Percentiles rank a stretch among this genome's conserved stretches.
Conservation (phyloP, 1,139 yeast genomes). For the Sugiyamaella sp. region DNA sequence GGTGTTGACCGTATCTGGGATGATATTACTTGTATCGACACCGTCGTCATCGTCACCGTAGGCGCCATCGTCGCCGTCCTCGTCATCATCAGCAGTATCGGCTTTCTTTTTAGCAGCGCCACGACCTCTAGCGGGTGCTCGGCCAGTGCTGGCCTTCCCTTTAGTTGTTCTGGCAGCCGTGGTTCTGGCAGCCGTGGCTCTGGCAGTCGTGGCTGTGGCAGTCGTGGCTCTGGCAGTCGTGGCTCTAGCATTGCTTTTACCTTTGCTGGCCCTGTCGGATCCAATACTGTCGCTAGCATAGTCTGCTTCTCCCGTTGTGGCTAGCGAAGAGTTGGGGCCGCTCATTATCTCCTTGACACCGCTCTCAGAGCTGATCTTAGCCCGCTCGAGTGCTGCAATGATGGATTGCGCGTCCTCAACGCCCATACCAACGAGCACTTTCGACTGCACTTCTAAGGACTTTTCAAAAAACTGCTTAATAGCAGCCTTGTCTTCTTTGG, state of each 20-base stretch:
- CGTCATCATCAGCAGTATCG: not conserved
- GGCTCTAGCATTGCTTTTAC: constrained; percentile 2
- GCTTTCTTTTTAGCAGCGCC: not conserved
- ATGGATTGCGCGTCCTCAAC: constrained; percentile 37
- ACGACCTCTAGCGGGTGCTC: not conserved
- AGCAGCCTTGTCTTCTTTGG: constrained; percentile 78
- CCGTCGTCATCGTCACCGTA: not conserved
- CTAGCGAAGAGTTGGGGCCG: not conserved
- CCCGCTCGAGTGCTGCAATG: constrained; percentile 22
- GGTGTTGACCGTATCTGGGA: constrained; percentile 7
- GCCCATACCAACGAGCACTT: constrained; percentile 53
- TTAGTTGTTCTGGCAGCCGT: not conserved
- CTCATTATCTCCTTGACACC: not conserved
- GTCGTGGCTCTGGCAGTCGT: not conserved
- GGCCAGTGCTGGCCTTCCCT: not conserved
- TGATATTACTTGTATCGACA: not conserved
- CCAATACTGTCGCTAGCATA: not conserved
- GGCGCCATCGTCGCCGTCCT: not conserved
- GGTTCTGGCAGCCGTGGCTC: not conserved
- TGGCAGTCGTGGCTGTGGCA: not conserved
- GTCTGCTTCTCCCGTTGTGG: too few species aligned
- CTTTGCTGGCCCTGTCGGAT: not conserved
- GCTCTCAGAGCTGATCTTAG: constrained; percentile 17
- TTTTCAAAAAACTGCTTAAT: constrained; percentile 68
- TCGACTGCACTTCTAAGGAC: constrained; percentile 65